phyloP scores from a whole-genome alignment of 306 rosid species.

The Bauhinia variegata region DNA sequence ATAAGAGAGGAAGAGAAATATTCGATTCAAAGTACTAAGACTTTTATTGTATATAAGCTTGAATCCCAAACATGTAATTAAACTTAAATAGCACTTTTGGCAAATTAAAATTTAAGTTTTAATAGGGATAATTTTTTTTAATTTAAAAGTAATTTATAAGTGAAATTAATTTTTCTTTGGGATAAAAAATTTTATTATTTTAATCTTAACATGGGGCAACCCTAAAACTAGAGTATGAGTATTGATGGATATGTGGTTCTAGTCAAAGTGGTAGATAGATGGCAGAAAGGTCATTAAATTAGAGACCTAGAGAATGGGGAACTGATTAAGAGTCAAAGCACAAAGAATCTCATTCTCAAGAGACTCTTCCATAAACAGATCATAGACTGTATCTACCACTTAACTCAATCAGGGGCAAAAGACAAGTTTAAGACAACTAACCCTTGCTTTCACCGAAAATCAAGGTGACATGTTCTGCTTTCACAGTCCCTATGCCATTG shows the following conservation, averaged over 20 bases:
- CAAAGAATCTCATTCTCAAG: constrained; percentile 36
- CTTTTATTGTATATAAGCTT: too few species aligned
- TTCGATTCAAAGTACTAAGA: too few species aligned
- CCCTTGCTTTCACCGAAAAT: constrained; percentile 59
- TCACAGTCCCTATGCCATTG: background rate
- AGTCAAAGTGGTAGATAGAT: constrained; percentile 26
- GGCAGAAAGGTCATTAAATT: background rate
- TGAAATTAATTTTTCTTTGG: too few species aligned
- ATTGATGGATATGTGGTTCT: background rate
- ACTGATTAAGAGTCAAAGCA: constrained; percentile 57
- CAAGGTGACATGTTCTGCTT: constrained; percentile 57
- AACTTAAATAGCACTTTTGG: too few species aligned
- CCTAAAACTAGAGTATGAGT: background rate
- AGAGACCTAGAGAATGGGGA: constrained; percentile 20
- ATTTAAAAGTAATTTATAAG: too few species aligned
- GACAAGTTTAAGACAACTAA: constrained; percentile 48
- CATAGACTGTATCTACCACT: constrained; percentile 12
- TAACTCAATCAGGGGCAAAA: constrained; percentile 15
- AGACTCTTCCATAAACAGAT: constrained; percentile 39
- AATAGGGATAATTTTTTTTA: too few species aligned
- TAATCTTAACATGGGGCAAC: background rate
- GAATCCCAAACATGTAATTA: too few species aligned
- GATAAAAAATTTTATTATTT: too few species aligned
- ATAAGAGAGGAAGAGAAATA: background rate
- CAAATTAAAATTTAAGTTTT: too few species aligned